phyloP scores from a whole-genome alignment of 2,329 filamentous ascomycete species.

The Monosporascus cannonballus region DNA sequence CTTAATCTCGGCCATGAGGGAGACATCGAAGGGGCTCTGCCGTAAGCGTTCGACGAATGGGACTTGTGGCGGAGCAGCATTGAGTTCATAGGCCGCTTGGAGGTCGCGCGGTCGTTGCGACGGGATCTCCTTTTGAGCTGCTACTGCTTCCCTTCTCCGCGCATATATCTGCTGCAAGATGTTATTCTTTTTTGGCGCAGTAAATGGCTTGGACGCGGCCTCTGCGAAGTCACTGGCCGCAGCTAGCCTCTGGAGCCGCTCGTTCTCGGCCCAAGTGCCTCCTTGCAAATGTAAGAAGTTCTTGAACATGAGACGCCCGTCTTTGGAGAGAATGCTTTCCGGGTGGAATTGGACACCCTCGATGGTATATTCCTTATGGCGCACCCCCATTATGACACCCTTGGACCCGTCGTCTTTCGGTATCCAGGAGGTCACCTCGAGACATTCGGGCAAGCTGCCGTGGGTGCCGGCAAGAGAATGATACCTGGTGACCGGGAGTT shows the following conservation, averaged over 20 bases:
- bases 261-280: constrained; percentile 86
- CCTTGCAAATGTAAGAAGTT: constrained; percentile 87
- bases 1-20: constrained; percentile 96
- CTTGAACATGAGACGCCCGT: constrained; percentile 81
- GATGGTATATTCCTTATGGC: constrained; percentile 85
- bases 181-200: constrained; percentile 60
- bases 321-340: constrained; percentile 89
- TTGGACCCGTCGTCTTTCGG: constrained; percentile 68
- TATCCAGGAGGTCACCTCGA: constrained; percentile 91
- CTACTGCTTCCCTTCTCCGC: constrained; percentile 69
- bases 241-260: constrained; percentile 43
- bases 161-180: constrained; percentile 90
- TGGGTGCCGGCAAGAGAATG: constrained; percentile 94
- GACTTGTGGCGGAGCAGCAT: constrained; percentile 77
- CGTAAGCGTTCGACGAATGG: constrained; percentile 73
- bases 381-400: constrained; percentile 92
- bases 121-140: constrained; percentile 75
- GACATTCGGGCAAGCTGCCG: constrained; percentile 73
- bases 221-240: constrained; percentile 21
- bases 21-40: constrained; percentile 79
- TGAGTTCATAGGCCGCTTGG: constrained; percentile 78
- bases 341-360: constrained; percentile 98
- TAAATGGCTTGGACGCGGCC: constrained; percentile 19
- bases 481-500: constrained; percentile 85
- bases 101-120: constrained; percentile 79